phyloP scores from a whole-genome alignment of 306 rosid species.

The Cucurbita pepo region DNA sequence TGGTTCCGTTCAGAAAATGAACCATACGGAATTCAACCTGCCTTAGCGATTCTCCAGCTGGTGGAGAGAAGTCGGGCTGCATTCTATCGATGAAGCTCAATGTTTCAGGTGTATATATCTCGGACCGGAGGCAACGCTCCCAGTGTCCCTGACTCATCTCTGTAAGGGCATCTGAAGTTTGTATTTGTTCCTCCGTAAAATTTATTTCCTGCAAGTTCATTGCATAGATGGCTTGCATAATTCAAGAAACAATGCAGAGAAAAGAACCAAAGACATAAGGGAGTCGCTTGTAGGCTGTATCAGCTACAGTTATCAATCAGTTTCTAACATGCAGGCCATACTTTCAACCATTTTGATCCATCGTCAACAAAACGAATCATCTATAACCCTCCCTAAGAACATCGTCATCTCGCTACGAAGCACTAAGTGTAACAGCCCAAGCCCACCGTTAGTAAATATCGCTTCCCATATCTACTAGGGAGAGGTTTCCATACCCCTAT shows the following conservation, averaged over 20 bases:
- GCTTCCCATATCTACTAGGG: too few species aligned
- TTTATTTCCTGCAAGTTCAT: conserved; percentile 45
- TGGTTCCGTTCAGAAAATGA: conserved; percentile 51
- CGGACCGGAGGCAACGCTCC: conserved; percentile 91
- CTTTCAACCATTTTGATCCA: not conserved
- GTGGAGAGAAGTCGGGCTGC: conserved; percentile 88
- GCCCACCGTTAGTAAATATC: too few species aligned
- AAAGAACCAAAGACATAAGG: not conserved
- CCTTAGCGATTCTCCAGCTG: conserved; percentile 89
- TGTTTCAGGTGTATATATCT: conserved; percentile 66
- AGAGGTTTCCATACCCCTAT: too few species aligned
- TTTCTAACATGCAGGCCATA: not conserved
- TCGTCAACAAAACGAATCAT: not conserved
- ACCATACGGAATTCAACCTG: conserved; percentile 88
- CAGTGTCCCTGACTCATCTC: conserved; percentile 97
- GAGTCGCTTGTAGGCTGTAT: not conserved
- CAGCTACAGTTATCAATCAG: not conserved
- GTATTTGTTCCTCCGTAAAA: conserved; percentile 60
- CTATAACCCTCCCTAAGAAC: not conserved
- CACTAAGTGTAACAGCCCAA: too few species aligned
- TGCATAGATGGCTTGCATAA: not conserved
- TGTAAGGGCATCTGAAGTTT: conserved; percentile 50
- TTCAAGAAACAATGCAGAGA: not conserved
- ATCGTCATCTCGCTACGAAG: too few species aligned
- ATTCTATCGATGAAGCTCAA: conserved; percentile 47